A percentile compares a stretch with the other conserved stretches of the same genome.
Conservation (phyloP, 2,329 filamentous ascomycete genomes). For the Alternaria brassicicola region DNA sequence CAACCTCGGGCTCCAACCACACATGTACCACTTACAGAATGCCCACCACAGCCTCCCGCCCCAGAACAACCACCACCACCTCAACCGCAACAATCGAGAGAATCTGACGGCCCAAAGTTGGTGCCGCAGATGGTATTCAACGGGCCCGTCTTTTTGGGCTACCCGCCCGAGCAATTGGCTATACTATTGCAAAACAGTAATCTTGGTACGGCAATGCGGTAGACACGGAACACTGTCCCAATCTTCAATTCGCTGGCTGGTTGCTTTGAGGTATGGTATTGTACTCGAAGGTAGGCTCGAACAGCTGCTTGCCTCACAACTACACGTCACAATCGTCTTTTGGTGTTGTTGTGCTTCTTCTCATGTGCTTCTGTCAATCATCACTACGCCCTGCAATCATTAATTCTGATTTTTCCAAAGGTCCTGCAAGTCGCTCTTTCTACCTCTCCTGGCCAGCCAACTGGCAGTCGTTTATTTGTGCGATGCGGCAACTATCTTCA, state of each 20-base stretch:
- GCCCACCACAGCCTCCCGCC: constrained; percentile 10
- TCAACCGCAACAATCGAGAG: constrained; percentile 7
- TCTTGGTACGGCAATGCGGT: constrained; percentile 39
- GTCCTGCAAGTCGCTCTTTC: not conserved
- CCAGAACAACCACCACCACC: constrained; percentile 6
- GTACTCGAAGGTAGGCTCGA: constrained; percentile 33
- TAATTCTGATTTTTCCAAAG: not conserved
- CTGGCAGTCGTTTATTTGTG: not conserved
- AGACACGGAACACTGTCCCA: constrained; percentile 9
- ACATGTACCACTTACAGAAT: constrained; percentile 16
- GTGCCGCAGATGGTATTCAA: constrained; percentile 82
- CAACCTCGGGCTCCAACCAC: constrained; percentile 21
- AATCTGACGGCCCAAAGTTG: constrained; percentile 22
- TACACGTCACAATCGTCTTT: constrained; percentile 4
- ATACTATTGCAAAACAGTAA: constrained; percentile 46
- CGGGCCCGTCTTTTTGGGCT: constrained; percentile 92
- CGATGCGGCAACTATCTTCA: constrained; percentile 21
- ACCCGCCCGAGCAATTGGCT: constrained; percentile 54
- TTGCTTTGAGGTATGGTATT: constrained; percentile 33
- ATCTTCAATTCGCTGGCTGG: constrained; percentile 15
- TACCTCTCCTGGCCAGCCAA: not conserved
- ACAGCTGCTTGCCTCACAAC: constrained; percentile 20
- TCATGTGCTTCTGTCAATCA: not conserved
- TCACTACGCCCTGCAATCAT: constrained; percentile 2
- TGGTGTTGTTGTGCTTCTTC: not conserved